Evolutionary conservation across 192 early-diverging fungal genomes (phyloP).

Genomic region (Chytriomyces sp.): DNA sequence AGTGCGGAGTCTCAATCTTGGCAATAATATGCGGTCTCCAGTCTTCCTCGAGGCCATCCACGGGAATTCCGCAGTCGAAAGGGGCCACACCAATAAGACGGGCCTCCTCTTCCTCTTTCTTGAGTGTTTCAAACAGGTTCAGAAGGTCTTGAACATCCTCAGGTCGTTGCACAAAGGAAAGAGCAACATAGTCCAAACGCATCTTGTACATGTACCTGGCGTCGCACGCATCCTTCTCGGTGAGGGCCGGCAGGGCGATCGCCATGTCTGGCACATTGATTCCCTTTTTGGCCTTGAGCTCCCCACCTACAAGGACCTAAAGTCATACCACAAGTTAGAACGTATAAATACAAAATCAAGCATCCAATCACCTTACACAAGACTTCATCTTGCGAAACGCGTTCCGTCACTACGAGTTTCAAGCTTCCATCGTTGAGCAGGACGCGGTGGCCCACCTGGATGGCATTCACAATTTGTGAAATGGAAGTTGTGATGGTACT

Average conservation of each 20-base stretch:
- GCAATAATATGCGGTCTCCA: constrained; percentile 60
- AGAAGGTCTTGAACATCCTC: constrained; percentile 56
- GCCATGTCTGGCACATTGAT: constrained; percentile 61
- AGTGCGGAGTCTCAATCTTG: constrained; percentile 60
- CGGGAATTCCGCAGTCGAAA: constrained; percentile 9
- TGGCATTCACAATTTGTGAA: constrained; percentile 42
- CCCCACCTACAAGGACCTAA: constrained; percentile 49
- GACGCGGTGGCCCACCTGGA: constrained; percentile 51
- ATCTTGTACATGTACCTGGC: constrained; percentile 47
- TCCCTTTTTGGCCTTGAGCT: constrained; percentile 55
- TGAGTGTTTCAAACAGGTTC: constrained; percentile 35
- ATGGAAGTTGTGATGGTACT: constrained; percentile 51
- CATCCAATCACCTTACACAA: constrained; percentile 50
- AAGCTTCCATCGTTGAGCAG: constrained; percentile 59
- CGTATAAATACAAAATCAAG: too few relatives aligned
- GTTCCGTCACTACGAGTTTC: constrained; percentile 37
- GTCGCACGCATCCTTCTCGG: constrained; percentile 58
- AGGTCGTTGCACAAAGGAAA: constrained; percentile 52
- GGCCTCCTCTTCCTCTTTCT: constrained; percentile 48
- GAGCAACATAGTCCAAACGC: constrained; percentile 55
- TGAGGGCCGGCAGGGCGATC: constrained; percentile 54
- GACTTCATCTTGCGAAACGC: constrained; percentile 47
- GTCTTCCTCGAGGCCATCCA: constrained; percentile 40
- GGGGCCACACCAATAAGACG: background rate
- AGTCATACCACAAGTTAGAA: too few relatives aligned